phyloP scores from a whole-genome alignment of 2,329 filamentous ascomycete genomes.

The Ascochyta fabae region DNA sequence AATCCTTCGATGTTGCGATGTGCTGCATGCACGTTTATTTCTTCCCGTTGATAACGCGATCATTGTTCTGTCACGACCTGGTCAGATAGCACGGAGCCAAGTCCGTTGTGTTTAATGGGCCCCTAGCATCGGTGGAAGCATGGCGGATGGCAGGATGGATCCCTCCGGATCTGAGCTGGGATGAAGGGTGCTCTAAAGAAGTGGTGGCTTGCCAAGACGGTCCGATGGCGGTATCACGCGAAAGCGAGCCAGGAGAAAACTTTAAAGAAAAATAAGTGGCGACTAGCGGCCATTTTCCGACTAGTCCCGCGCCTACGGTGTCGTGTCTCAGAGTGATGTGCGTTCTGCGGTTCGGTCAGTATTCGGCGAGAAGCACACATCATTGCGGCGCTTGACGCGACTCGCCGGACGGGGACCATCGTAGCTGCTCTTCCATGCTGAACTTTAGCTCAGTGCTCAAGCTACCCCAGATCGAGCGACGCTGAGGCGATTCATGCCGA shows the following conservation, averaged over 20 bases:
- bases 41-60: constrained; percentile 14
- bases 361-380: constrained; percentile 32
- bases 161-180: constrained; percentile 29
- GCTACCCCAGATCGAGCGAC: constrained; percentile 38
- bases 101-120: constrained; percentile 29
- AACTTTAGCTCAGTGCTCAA: constrained; percentile 23
- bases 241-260: constrained; percentile 28
- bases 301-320: constrained; percentile 26
- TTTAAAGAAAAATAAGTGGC: constrained; percentile 36
- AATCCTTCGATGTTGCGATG: constrained; percentile 26
- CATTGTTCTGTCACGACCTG: constrained; percentile 8
- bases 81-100: constrained; percentile 19
- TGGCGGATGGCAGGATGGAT: constrained; percentile 24
- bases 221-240: constrained; percentile 28
- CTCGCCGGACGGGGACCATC: constrained; percentile 20
- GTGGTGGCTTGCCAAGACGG: constrained; percentile 30
- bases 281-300: constrained; percentile 34
- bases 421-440: constrained; percentile 24
- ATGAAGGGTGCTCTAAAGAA: constrained; percentile 14
- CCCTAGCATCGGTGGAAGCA: constrained; percentile 17
- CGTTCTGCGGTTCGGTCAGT: constrained; percentile 35
- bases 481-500: constrained; percentile 38
- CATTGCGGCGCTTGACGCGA: constrained; percentile 35
- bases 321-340: constrained; percentile 24
- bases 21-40: constrained; percentile 30